Percentiles rank a stretch among this genome's conserved stretches.
Conservation (phyloP, 371 early-diverging fungal genomes). For the Nematocida homosporus region DNA sequence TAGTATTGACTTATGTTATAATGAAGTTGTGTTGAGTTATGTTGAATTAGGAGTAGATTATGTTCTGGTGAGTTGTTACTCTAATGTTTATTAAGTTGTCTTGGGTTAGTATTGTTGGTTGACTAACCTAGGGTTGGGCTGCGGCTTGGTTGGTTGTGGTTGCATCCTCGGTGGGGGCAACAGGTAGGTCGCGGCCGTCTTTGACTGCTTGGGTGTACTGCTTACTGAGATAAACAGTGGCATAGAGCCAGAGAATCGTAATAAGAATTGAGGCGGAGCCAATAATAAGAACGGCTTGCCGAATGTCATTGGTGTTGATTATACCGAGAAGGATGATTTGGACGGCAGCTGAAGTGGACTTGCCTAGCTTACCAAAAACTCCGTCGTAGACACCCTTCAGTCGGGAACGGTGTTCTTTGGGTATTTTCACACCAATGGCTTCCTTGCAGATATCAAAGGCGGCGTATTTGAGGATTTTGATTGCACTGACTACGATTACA, state of each 20-base stretch:
- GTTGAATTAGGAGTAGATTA: too few species aligned
- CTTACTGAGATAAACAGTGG: constrained; percentile 62
- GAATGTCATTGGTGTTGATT: constrained; percentile 58
- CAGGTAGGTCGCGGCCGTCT: constrained; percentile 49
- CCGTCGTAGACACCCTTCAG: constrained; percentile 69
- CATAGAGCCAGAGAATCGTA: constrained; percentile 59
- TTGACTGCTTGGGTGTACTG: constrained; percentile 62
- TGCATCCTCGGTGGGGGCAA: neutral
- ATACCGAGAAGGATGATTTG: constrained; percentile 56
- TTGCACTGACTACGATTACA: constrained; percentile 7
- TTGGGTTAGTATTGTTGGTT: too few species aligned
- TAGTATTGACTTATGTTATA: too few species aligned
- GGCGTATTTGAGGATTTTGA: constrained; percentile 67
- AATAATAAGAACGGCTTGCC: constrained; percentile 55
- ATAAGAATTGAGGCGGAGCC: constrained; percentile 35
- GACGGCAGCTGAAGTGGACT: constrained; percentile 61
- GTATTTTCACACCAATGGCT: constrained; percentile 66
- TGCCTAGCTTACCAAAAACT: constrained; percentile 68
- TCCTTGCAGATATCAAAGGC: constrained; percentile 69
- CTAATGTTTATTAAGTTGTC: too few species aligned
- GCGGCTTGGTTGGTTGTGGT: neutral
- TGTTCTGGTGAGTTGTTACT: too few species aligned
- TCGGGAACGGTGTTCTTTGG: constrained; percentile 62
- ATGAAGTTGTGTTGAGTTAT: too few species aligned
- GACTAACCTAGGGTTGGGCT: too few species aligned